Conservation (phyloP, 2,329 filamentous ascomycete genomes). For the Aspergillus jensenii region DNA sequence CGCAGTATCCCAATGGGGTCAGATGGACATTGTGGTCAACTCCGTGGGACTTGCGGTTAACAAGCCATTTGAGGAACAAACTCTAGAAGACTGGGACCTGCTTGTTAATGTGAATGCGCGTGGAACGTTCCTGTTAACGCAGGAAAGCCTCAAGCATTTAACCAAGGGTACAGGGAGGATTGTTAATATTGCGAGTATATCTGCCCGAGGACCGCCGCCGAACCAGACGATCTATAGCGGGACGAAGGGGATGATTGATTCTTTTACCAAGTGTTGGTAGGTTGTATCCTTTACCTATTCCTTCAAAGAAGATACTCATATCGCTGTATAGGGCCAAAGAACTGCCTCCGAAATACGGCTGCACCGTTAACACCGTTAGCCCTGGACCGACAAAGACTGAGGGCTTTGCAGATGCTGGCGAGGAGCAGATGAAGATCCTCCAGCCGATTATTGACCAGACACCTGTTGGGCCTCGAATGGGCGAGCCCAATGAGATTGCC, state of each 20-base stretch:
- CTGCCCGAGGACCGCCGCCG: conserved; percentile 33
- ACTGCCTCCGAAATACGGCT: conserved; percentile 46
- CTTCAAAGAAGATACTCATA: neutral
- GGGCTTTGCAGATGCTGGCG: conserved; percentile 33
- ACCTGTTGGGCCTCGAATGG: conserved; percentile 46
- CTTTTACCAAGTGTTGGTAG: conserved; percentile 46
- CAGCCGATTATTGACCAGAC: conserved; percentile 46
- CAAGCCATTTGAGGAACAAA: conserved; percentile 35
- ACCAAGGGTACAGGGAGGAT: conserved; percentile 38
- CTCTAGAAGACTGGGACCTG: conserved; percentile 23
- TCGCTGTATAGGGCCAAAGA: conserved; percentile 36
- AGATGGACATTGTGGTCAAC: conserved; percentile 39
- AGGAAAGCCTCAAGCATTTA: conserved; percentile 40
- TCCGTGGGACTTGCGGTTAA: conserved; percentile 39
- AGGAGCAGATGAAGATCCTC: conserved; percentile 44
- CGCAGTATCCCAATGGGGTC: conserved; percentile 34
- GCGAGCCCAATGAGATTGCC: conserved; percentile 48
- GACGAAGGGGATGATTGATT: conserved; percentile 52
- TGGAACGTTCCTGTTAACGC: conserved; percentile 21
- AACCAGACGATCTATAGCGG: conserved; percentile 51
- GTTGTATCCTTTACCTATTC: neutral
- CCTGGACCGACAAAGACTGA: conserved; percentile 47
- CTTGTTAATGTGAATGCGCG: conserved; percentile 21
- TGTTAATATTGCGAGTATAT: conserved; percentile 45
- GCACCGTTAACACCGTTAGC: conserved; percentile 48